These are phyloP conservation scores for Boletales sp. DNA, from an alignment of 768 basidiomycete species.

Conservation along the genomic window DNA sequence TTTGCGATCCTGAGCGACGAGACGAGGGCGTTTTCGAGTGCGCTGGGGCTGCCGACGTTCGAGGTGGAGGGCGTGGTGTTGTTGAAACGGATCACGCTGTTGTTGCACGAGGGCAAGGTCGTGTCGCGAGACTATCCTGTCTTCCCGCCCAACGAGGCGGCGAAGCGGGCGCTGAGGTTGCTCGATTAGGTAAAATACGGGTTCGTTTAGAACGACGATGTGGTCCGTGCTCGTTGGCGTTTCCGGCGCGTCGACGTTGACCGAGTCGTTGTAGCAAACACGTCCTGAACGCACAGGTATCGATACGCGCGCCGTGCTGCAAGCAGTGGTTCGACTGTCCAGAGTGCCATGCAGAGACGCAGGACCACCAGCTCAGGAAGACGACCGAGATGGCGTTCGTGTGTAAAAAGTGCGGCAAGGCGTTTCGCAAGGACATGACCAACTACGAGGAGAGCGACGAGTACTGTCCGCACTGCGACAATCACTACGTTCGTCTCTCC, in stretches of 20 bases:
- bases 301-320: constrained; percentile 96
- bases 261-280: constrained; percentile 66
- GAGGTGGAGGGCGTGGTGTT: constrained; percentile 12
- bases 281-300: constrained; percentile 92
- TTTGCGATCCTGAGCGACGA: constrained; percentile 23
- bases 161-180: constrained; percentile 8
- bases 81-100: constrained; percentile 19
- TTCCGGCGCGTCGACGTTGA: background rate
- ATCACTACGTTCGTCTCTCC: constrained; percentile 80
- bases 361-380: constrained; percentile 68
- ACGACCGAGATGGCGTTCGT: constrained; percentile 82
- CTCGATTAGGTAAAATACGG: background rate
- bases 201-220: constrained; percentile 8
- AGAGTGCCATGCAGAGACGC: constrained; percentile 87
- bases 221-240: constrained; percentile 19
- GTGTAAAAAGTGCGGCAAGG: constrained; percentile 93
- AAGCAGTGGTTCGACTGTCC: constrained; percentile 97
- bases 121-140: constrained; percentile 19
- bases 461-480: constrained; percentile 97
- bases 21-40: constrained; percentile 1
- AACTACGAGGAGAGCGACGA: constrained; percentile 95
- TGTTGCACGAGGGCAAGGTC: constrained; percentile 12
- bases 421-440: constrained; percentile 93
- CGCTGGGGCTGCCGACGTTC: constrained; percentile 18
- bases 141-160: constrained; percentile 19